Conservation (phyloP, 176 grass and related monocot species). For the Rhynchospora tenuis region DNA sequence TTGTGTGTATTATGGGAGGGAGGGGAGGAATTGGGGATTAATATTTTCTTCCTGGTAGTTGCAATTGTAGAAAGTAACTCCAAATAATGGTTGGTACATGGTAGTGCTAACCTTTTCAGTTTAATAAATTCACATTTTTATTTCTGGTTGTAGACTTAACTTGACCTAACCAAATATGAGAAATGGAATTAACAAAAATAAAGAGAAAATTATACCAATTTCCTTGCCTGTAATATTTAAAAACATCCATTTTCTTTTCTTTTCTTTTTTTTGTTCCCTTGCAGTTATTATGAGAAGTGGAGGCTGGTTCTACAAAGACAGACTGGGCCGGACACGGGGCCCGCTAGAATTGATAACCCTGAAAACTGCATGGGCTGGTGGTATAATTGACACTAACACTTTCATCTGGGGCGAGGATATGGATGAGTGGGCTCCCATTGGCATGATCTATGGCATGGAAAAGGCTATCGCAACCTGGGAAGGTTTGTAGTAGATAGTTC, state of each 20-base stretch:
- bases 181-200: too few species aligned
- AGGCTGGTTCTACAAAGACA: slow-evolving; percentile 37
- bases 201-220: too few species aligned
- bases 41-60: too few species aligned
- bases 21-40: too few species aligned
- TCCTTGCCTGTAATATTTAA: too few species aligned
- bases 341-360: slow-evolving; percentile 34
- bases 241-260: background rate
- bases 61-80: too few species aligned
- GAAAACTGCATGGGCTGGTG: slow-evolving; percentile 38
- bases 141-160: too few species aligned
- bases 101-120: too few species aligned
- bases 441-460: slow-evolving; percentile 34
- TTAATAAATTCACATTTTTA: too few species aligned
- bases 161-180: too few species aligned
- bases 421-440: slow-evolving; percentile 36
- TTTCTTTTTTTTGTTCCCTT: background rate
- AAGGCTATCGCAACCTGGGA: slow-evolving; percentile 41
- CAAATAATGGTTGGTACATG: too few species aligned
- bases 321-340: slow-evolving; percentile 33
- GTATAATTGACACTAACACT: slow-evolving; percentile 34
- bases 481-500: slow-evolving; percentile 29
- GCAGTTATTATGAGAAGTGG: slow-evolving; percentile 42
- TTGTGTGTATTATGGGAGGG: too few species aligned
- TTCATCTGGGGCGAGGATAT: slow-evolving; percentile 39